Percentiles rank a stretch among this genome's conserved stretches.
Conservation (phyloP, 306 rosid genomes). For the Myrica gale region DNA sequence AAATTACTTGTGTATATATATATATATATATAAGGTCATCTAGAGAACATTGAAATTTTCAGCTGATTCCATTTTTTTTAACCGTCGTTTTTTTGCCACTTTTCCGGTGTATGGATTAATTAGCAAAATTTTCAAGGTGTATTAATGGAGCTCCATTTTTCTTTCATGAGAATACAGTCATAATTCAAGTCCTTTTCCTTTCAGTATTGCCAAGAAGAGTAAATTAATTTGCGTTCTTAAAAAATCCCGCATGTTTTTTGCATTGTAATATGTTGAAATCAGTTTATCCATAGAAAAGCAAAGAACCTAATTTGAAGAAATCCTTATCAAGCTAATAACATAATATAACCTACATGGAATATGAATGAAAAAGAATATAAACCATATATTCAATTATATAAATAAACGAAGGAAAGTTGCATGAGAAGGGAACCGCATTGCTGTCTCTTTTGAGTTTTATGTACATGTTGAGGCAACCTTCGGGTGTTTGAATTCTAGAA, state of each 20-base stretch:
- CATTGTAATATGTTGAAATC: background rate
- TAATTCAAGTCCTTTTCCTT: background rate
- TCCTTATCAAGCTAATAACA: background rate
- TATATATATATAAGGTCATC: slow-evolving; percentile 8
- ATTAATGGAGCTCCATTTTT: slow-evolving; percentile 2
- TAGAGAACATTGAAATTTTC: slow-evolving; percentile 25
- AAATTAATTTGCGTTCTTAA: too few relatives aligned
- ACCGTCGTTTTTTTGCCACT: slow-evolving; percentile 4
- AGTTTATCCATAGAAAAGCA: background rate
- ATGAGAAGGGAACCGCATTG: too few relatives aligned
- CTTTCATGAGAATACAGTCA: background rate
- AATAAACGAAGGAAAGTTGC: too few relatives aligned
- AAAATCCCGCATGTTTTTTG: too few relatives aligned
- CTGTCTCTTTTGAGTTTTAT: too few relatives aligned
- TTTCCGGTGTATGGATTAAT: slow-evolving; percentile 14
- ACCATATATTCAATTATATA: too few relatives aligned
- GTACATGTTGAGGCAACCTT: too few relatives aligned
- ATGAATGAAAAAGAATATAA: too few relatives aligned
- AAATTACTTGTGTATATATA: slow-evolving; percentile 31
- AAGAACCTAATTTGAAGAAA: background rate
- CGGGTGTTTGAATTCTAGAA: too few relatives aligned
- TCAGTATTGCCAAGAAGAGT: background rate
- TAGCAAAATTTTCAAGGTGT: slow-evolving; percentile 5
- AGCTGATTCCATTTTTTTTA: slow-evolving; percentile 6
- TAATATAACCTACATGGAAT: too few relatives aligned